phyloP scores from a whole-genome alignment of 2,329 filamentous ascomycete species.

The Botrytis paeoniae region DNA sequence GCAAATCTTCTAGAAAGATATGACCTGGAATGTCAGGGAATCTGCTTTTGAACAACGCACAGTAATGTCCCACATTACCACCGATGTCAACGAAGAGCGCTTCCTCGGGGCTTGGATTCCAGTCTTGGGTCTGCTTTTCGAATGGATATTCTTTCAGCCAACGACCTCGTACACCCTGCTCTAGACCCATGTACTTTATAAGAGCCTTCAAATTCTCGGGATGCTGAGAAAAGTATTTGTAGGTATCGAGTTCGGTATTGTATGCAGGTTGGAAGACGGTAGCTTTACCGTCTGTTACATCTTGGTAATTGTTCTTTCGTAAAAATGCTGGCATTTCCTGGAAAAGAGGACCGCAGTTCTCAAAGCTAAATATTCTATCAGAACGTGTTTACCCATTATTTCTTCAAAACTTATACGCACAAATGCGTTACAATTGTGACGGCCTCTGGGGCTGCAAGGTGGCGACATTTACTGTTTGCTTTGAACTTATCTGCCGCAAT shows the following conservation, averaged over 20 bases:
- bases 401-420: neutral
- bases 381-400: neutral
- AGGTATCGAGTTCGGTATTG: neutral
- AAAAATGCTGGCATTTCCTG: neutral
- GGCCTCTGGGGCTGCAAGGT: neutral
- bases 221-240: neutral
- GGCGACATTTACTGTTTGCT: neutral
- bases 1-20: slow-evolving; percentile 43
- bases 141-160: neutral
- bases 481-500: neutral
- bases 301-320: neutral
- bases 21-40: slow-evolving; percentile 33
- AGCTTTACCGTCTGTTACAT: neutral
- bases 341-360: neutral
- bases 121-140: neutral
- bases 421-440: neutral
- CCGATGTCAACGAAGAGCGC: neutral
- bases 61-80: neutral
- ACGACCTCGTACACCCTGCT: neutral
- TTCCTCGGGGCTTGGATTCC: neutral
- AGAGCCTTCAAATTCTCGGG: neutral
- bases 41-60: neutral
- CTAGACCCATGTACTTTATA: neutral
- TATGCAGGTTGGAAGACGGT: neutral
- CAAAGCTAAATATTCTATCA: neutral